Base-by-base conservation (phyloP, 306 rosid species). In the Geum urbanum region DNA sequence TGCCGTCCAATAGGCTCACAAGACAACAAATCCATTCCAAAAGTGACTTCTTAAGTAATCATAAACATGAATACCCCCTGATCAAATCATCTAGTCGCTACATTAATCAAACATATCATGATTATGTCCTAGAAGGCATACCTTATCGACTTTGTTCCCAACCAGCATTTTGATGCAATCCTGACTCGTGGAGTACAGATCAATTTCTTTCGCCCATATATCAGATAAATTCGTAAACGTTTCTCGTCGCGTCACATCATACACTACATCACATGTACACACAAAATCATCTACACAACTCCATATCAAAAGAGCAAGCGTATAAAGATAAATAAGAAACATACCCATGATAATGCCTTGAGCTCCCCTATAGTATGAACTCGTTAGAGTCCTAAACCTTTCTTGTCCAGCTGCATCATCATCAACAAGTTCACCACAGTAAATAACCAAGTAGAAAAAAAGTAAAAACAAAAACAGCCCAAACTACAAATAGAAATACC, bases 291-390 rank as follows among this genome's bases (percentile, higher is more conserved):
- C 58, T 44, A 56, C 16, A 16, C 43, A 67, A 6, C 18, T 40
- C 45, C 52, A 44, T 22, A 32, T 10, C 10, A 40, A 47, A 39
- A 39, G 55, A 19, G 3, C 37, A 32, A 39, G 32, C 5, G 40
- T 66, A 69, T 11, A 27, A 46, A 48, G 43, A 16, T 0, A 32
- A 59, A 14, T 2, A 63, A 63, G 50, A 27, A 69, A 24, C 45
- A 63, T 67, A 91, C 96, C 96, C 91, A 91, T 78, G 41, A 91
- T 86, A 64, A 91, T 84, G 68, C 96, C 96, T 82, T 91, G 96
- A 74, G 96, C 97, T 56, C 96, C 97, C 79, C 97, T 84, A 77
- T 91, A 91, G 60, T 91, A 91, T 52, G 97, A 91, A 76, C 97
- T 83, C 9, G 97, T 91, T 32, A 88, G 85, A 39, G 92, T 91